phyloP scores from a whole-genome alignment of 441 rosid species.

The Eutrema salsugineum region DNA sequence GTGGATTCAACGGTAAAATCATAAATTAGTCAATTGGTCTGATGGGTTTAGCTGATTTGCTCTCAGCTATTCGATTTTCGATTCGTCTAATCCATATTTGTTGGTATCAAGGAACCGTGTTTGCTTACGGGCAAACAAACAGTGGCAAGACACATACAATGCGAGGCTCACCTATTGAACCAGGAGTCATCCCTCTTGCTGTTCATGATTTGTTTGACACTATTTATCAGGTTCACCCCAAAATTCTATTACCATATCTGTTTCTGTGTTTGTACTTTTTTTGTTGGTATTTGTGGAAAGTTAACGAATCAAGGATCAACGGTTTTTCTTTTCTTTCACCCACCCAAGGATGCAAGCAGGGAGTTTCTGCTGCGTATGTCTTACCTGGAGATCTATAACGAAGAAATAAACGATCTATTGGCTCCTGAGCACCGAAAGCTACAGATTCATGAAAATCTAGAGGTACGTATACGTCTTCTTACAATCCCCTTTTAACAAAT shows the following conservation, averaged over 20 bases:
- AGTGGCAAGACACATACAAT: conserved; percentile 97
- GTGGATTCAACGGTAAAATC: conserved; percentile 77
- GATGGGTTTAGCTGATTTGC: not conserved
- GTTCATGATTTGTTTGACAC: conserved; percentile 67
- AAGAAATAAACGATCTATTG: conserved; percentile 86
- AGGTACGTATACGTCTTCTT: conserved; percentile 42
- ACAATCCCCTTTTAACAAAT: not conserved
- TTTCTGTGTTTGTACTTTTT: not conserved
- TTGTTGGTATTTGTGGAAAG: not conserved
- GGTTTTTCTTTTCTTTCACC: not conserved
- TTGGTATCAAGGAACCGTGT: conserved; percentile 72
- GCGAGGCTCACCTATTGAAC: conserved; percentile 81
- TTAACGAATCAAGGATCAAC: not conserved
- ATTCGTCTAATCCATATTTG: not conserved
- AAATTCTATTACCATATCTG: not conserved
- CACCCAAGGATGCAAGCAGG: conserved; percentile 56
- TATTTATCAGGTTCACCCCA: conserved; percentile 54
- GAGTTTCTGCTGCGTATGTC: conserved; percentile 96
- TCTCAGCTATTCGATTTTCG: not conserved
- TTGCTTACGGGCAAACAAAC: conserved; percentile 96
- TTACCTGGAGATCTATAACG: conserved; percentile 93
- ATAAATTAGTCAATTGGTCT: not conserved
- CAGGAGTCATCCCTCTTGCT: conserved; percentile 87
- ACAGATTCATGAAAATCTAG: conserved; percentile 88
- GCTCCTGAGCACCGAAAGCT: conserved; percentile 92